Conservation (phyloP, 2,329 filamentous ascomycete genomes). For the Sclerotinia glacialis region DNA sequence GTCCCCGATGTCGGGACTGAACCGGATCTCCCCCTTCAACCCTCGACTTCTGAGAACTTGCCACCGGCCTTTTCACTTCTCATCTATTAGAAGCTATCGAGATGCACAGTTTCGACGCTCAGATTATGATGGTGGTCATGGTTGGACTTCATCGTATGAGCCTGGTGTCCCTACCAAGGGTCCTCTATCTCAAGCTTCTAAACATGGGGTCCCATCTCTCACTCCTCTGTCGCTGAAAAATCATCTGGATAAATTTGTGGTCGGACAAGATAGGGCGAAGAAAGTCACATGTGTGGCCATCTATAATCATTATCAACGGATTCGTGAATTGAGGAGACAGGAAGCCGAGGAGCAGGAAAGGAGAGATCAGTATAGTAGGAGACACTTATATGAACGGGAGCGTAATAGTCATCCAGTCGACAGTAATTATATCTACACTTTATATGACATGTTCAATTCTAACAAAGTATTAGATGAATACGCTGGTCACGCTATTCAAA, state of each 20-base stretch:
- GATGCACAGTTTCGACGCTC: constrained; percentile 45
- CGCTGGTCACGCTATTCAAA: constrained; percentile 45
- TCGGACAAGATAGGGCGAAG: constrained; percentile 92
- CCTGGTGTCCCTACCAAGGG: constrained; percentile 59
- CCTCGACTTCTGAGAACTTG: constrained; percentile 24
- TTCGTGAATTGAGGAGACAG: constrained; percentile 71
- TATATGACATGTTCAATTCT: constrained; percentile 34
- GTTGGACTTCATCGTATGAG: constrained; percentile 62
- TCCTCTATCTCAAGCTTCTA: constrained; percentile 51
- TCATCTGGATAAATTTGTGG: constrained; percentile 91
- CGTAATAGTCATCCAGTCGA: constrained; percentile 72
- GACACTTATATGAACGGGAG: constrained; percentile 41
- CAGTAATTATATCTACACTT: constrained; percentile 51
- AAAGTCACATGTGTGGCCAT: constrained; percentile 90
- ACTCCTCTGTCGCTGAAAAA: constrained; percentile 74
- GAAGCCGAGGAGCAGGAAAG: constrained; percentile 70
- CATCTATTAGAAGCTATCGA: constrained; percentile 1
- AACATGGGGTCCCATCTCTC: constrained; percentile 59
- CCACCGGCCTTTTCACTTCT: background rate
- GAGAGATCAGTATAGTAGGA: constrained; percentile 60
- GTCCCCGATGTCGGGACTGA: constrained; percentile 21
- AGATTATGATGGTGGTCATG: constrained; percentile 53
- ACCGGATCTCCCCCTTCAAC: constrained; percentile 17
- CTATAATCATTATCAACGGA: constrained; percentile 93
- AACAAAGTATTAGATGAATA: constrained; percentile 52